A percentile compares a stretch with the other conserved stretches of the same genome.
These are phyloP conservation scores for Colletotrichum plurivorum DNA, from an alignment of 2,329 filamentous ascomycete genomes.

Conservation along the genomic window DNA sequence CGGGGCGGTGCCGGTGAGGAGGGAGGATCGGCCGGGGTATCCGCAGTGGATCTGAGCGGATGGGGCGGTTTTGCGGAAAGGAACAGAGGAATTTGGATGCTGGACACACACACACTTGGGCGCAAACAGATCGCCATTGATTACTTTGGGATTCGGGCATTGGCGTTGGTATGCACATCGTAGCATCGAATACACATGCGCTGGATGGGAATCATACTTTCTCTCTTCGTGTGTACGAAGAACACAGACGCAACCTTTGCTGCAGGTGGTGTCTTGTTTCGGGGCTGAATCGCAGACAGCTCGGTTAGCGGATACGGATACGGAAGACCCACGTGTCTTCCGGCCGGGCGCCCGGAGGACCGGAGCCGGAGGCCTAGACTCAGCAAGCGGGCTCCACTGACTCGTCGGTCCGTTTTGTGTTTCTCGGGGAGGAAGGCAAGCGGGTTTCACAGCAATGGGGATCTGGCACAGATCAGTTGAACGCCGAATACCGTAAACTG, in stretches of 20 bases:
- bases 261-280: neutral
- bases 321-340: too few species aligned
- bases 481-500: too few species aligned
- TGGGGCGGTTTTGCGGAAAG: neutral
- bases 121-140: neutral
- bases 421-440: too few species aligned
- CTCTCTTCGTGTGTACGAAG: neutral
- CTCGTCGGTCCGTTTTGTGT: too few species aligned
- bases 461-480: too few species aligned
- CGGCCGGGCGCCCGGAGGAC: too few species aligned
- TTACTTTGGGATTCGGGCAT: neutral
- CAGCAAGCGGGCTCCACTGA: too few species aligned
- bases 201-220: neutral
- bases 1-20: neutral
- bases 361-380: too few species aligned
- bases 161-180: conserved; percentile 4
- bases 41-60: conserved; percentile 32
- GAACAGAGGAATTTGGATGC: neutral
- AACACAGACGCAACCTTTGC: neutral
- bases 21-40: conserved; percentile 17
- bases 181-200: conserved; percentile 18
- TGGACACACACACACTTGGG: neutral
- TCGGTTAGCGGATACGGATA: too few species aligned
- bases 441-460: too few species aligned
- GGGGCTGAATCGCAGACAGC: neutral